Base-by-base conservation (phyloP, 495 filamentous ascomycete species). In the Penicillium arizonense region DNA sequence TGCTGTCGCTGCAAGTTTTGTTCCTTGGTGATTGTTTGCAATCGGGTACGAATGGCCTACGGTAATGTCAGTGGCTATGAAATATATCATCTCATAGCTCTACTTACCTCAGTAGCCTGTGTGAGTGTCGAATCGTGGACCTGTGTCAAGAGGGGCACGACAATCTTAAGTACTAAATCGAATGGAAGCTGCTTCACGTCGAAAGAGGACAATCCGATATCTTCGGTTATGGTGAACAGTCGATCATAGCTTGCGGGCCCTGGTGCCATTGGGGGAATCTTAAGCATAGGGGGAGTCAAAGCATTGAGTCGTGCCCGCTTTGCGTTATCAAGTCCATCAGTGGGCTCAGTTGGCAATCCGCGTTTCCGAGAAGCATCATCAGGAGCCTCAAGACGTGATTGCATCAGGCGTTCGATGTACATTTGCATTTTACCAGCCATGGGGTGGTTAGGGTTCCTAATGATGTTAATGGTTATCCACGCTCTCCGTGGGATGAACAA, bases 201-300 rank as follows among this genome's bases (percentile, higher is more conserved):
- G 67, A 97, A 96, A 0, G 73, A 78, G 28, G 84, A 89, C 16
- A 95, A 70, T 5, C 77, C 86, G 28, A 75, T 69, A 67, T 95
- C 91, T 37, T 78, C 76, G 2, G 88, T 94, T 18, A 97, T 72
- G 6, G 89, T 96, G 65, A 88, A 99, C 5, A 97, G 73, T 39
- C 93, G 83, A 5, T 87, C 85, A 51, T 86, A 81, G 57, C 81
- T 93, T 50, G 86, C 81, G 12, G 88, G 88, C 6, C 90, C 91
- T 8, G 84, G 79, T 7, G 84, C 82, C 36, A 91, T 63, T 18
- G 87, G 85, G 21, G 86, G 83, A 28, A 86, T 77, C 40, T 80
- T 77, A 50, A 82, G 58, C 53, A 78, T 77, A 28, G 63, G 77
- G 47, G 69, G 77, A 49, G 69, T 59, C 35, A 73, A 62, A 12